Conservation (phyloP, 1,139 yeast species). For the Hanseniaspora uvarum region DNA sequence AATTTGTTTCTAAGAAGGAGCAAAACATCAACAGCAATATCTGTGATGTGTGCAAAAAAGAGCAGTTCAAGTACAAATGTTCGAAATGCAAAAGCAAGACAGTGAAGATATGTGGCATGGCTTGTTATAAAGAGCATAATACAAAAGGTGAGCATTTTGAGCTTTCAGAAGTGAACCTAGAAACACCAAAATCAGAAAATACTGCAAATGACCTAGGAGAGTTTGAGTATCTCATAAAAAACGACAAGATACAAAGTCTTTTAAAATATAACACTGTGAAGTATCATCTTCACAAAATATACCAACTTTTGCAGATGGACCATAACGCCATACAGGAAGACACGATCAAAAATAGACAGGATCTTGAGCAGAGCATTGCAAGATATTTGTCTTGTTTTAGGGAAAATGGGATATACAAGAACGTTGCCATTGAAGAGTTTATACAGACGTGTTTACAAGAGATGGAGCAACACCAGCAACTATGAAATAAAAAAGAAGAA, state of each 20-base stretch:
- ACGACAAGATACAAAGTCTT: constrained; percentile 26
- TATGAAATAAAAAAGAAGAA: background rate
- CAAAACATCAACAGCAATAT: background rate
- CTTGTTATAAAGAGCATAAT: constrained; percentile 48
- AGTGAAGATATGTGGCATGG: constrained; percentile 39
- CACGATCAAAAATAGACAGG: constrained; percentile 24
- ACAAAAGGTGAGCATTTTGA: constrained; percentile 24
- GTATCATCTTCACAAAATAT: constrained; percentile 29
- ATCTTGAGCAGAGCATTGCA: constrained; percentile 27
- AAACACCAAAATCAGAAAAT: background rate
- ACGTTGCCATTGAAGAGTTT: constrained; percentile 32
- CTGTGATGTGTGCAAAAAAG: constrained; percentile 41
- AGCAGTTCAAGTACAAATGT: constrained; percentile 48
- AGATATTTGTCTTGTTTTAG: constrained; percentile 30
- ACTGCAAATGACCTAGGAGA: constrained; percentile 4
- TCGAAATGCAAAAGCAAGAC: constrained; percentile 43
- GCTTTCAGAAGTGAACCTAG: background rate
- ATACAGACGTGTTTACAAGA: constrained; percentile 23
- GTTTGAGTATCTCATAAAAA: constrained; percentile 22
- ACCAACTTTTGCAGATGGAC: constrained; percentile 25
- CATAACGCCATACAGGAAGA: constrained; percentile 21
- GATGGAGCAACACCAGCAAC: background rate
- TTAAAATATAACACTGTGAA: constrained; percentile 30
- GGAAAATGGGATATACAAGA: constrained; percentile 30
- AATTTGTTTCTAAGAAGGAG: too few relatives aligned